phyloP scores from a whole-genome alignment of 2,329 filamentous ascomycete species.

The Sporothrix inflata region DNA sequence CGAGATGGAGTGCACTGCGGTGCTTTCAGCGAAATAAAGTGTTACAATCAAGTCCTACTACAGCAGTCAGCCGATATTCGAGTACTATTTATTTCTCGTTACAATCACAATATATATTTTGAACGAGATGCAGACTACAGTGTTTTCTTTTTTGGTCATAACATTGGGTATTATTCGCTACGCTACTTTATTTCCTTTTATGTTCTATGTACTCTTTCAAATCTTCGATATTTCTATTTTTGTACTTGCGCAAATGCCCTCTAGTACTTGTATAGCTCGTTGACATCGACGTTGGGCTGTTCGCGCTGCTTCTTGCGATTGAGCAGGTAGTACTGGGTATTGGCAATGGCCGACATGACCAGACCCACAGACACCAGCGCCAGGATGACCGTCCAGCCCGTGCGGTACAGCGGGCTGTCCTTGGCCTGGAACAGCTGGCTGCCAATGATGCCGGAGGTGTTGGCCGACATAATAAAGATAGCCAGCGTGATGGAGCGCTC shows the following conservation, averaged over 20 bases:
- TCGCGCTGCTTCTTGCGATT: neutral
- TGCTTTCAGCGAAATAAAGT: too few relatives aligned
- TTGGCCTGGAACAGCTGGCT: constrained; percentile 27
- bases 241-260: neutral
- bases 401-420: constrained; percentile 23
- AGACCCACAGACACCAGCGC: constrained; percentile 17
- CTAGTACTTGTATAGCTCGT: constrained; percentile 21
- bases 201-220: neutral
- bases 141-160: too few relatives aligned
- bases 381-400: constrained; percentile 19
- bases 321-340: constrained; percentile 19
- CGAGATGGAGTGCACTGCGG: too few relatives aligned
- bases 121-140: too few relatives aligned
- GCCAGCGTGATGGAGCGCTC: constrained; percentile 27
- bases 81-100: too few relatives aligned
- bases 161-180: too few relatives aligned
- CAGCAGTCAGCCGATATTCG: too few relatives aligned
- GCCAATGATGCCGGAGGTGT: constrained; percentile 22
- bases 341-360: neutral
- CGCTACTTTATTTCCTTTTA: too few relatives aligned
- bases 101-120: too few relatives aligned
- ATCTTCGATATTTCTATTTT: too few relatives aligned
- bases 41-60: too few relatives aligned
- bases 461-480: constrained; percentile 30
- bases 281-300: neutral